Conservation (phyloP, 2,329 filamentous ascomycete species). For the Rhynchosporium graminicola region DNA sequence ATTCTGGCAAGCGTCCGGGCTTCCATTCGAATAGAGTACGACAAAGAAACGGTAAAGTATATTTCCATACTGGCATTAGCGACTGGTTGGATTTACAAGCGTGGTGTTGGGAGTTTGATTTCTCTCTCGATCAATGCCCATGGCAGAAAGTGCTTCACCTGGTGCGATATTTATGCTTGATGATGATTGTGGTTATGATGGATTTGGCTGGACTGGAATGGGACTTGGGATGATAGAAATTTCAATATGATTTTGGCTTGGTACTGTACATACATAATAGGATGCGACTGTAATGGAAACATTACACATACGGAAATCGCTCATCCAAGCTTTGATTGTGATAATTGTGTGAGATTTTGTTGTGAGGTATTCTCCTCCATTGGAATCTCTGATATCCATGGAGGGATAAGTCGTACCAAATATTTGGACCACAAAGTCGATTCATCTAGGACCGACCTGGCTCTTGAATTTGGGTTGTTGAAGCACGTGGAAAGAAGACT, state of each 20-base stretch:
- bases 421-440: too few species aligned
- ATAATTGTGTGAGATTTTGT: too few species aligned
- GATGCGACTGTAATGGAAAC: neutral
- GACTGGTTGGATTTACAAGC: constrained; percentile 48
- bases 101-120: constrained; percentile 53
- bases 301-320: too few species aligned
- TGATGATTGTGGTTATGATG: constrained; percentile 22
- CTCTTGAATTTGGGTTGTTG: too few species aligned
- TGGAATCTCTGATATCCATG: too few species aligned
- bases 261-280: constrained; percentile 5
- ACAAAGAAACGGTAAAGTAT: constrained; percentile 40
- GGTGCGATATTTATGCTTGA: constrained; percentile 41
- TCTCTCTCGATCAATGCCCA: constrained; percentile 46
- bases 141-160: constrained; percentile 51
- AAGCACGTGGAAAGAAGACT: too few species aligned
- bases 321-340: too few species aligned
- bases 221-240: neutral
- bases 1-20: constrained; percentile 33
- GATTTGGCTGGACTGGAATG: constrained; percentile 21
- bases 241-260: neutral
- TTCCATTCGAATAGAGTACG: constrained; percentile 18
- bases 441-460: too few species aligned
- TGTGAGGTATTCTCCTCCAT: too few species aligned
- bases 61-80: constrained; percentile 46
- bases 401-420: too few species aligned